A percentile compares a stretch with the other conserved stretches of the same genome.
Conservation (phyloP, 2,329 filamentous ascomycete species). For the Leptographium lundbergii region DNA sequence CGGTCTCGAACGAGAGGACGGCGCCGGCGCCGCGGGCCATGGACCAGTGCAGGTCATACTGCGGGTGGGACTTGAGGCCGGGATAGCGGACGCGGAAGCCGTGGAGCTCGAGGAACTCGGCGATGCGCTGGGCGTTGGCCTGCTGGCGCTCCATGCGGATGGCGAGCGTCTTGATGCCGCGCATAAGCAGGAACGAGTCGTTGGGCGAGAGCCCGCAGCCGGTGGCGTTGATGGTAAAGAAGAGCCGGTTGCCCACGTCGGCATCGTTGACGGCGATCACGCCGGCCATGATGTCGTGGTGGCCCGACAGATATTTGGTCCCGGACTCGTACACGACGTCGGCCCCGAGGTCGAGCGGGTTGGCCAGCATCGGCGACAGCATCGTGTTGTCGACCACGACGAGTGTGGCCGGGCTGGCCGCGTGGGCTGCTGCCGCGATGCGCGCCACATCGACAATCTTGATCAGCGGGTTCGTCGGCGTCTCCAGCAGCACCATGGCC, state of each 20-base stretch:
- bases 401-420: slow-evolving; percentile 62
- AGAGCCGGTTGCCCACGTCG: slow-evolving; percentile 74
- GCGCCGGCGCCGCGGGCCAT: slow-evolving; percentile 91
- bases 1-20: slow-evolving; percentile 92
- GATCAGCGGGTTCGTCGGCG: slow-evolving; percentile 93
- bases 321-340: slow-evolving; percentile 97
- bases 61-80: slow-evolving; percentile 84
- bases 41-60: slow-evolving; percentile 91
- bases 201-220: slow-evolving; percentile 91
- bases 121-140: slow-evolving; percentile 78
- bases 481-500: slow-evolving; percentile 90
- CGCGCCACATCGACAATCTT: slow-evolving; percentile 88
- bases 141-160: slow-evolving; percentile 99
- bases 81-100: slow-evolving; percentile 95
- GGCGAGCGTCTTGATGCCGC: slow-evolving; percentile 89
- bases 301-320: slow-evolving; percentile 94
- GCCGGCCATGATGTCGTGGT: slow-evolving; percentile 98
- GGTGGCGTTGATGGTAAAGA: slow-evolving; percentile 93
- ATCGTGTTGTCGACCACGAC: slow-evolving; percentile 98
- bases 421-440: slow-evolving; percentile 66
- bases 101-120: slow-evolving; percentile 77
- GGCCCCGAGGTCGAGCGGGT: slow-evolving; percentile 85
- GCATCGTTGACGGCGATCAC: slow-evolving; percentile 85
- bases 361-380: slow-evolving; percentile 88
- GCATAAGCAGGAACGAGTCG: slow-evolving; percentile 89